A percentile compares a stretch with the other conserved stretches of the same genome.
Evolutionary conservation across 768 basidiomycete species (phyloP).

Genomic region (Rubroboletus pulcherrimus): DNA sequence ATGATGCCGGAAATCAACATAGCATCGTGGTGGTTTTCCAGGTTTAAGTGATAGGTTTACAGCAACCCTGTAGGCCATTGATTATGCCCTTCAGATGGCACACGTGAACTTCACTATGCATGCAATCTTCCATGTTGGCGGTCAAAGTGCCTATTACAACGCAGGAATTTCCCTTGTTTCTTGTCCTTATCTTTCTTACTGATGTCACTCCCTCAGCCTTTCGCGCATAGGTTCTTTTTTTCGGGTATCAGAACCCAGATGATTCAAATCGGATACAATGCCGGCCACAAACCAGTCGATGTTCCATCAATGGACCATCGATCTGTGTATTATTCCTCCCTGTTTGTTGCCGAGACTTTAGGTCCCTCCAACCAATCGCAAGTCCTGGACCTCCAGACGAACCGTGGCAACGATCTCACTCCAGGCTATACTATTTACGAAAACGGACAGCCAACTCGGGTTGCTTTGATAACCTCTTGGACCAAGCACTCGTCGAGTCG

Average conservation of each 20-base stretch:
- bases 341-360: conserved; percentile 67
- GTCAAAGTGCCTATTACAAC: conserved; percentile 64
- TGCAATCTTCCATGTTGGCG: conserved; percentile 52
- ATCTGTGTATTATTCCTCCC: conserved; percentile 67
- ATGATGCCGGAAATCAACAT: conserved; percentile 61
- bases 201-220: conserved; percentile 27
- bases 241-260: background rate
- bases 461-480: conserved; percentile 65
- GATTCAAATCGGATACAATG: conserved; percentile 29
- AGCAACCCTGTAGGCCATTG: conserved; percentile 50
- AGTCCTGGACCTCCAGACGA: conserved; percentile 61
- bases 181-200: background rate
- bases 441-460: conserved; percentile 53
- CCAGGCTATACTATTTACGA: conserved; percentile 70
- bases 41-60: conserved; percentile 57
- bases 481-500: conserved; percentile 36
- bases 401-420: conserved; percentile 48
- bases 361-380: conserved; percentile 63
- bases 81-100: conserved; percentile 52
- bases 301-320: conserved; percentile 69
- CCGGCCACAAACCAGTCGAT: conserved; percentile 53
- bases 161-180: conserved; percentile 30
- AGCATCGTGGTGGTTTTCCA: conserved; percentile 44
- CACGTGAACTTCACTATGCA: conserved; percentile 40
- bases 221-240: conserved; percentile 31